These are phyloP conservation scores for Alternaria sp. DNA, from an alignment of 2,329 filamentous ascomycete genomes.

Conservation along the genomic window DNA sequence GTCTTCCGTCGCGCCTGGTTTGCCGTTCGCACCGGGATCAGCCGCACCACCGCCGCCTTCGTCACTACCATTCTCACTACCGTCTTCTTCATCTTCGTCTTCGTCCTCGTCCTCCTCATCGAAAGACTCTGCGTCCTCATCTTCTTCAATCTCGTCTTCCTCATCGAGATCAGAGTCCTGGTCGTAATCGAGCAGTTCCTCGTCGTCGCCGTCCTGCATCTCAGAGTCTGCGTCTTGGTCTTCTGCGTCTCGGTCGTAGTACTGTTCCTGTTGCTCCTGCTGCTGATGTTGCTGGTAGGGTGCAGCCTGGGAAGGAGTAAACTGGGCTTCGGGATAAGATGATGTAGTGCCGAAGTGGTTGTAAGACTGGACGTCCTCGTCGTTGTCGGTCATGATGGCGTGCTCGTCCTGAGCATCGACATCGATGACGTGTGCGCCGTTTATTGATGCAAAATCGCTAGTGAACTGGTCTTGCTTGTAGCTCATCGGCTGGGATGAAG, in stretches of 20 bases:
- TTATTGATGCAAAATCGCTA: constrained; percentile 14
- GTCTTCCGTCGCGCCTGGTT: constrained; percentile 36
- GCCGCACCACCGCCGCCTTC: not conserved
- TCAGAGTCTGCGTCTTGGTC: constrained; percentile 20
- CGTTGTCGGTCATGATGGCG: constrained; percentile 10
- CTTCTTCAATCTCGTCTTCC: constrained; percentile 12
- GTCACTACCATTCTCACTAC: constrained; percentile 8
- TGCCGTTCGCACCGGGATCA: not conserved
- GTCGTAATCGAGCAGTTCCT: constrained; percentile 9
- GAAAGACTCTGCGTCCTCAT: not conserved
- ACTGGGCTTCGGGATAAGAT: constrained; percentile 2
- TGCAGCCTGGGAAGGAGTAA: not conserved
- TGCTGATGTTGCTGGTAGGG: not conserved
- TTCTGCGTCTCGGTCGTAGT: not conserved
- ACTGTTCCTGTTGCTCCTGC: not conserved
- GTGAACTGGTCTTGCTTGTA: constrained; percentile 16
- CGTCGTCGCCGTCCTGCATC: constrained; percentile 17
- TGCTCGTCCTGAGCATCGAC: constrained; percentile 16
- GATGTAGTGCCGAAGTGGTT: constrained; percentile 2
- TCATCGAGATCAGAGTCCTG: constrained; percentile 1
- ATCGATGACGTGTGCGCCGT: constrained; percentile 15
- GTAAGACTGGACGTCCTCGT: constrained; percentile 17
- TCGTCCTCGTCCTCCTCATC: constrained; percentile 8
- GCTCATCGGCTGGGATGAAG: constrained; percentile 8
- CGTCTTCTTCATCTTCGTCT: constrained; percentile 21